Percentiles rank a stretch among this genome's conserved stretches.
Evolutionary conservation across 2,329 filamentous ascomycete genomes (phyloP).

Genomic region (Xylaria multiplex): DNA sequence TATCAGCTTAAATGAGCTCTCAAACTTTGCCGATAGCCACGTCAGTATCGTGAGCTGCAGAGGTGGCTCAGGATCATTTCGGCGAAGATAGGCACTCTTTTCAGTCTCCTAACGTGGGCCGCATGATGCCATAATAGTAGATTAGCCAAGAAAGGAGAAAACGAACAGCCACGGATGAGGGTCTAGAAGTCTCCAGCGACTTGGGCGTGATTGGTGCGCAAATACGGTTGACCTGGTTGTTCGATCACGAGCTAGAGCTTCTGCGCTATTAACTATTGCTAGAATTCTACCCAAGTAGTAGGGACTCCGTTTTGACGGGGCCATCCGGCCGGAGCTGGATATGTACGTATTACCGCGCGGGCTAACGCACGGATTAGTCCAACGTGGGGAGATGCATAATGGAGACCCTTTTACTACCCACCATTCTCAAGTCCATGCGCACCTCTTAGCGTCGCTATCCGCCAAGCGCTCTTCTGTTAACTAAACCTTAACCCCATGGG

Average conservation of each 20-base stretch:
- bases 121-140: conserved; percentile 1
- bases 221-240: neutral
- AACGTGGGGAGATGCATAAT: neutral
- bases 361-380: neutral
- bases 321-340: neutral
- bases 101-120: neutral
- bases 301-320: neutral
- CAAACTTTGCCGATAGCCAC: neutral
- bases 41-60: neutral
- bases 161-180: neutral
- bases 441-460: neutral
- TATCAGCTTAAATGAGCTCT: no score
- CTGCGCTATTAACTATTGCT: neutral
- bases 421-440: conserved; percentile 7
- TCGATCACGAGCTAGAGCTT: neutral
- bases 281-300: neutral
- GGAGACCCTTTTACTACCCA: neutral
- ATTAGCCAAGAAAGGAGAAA: neutral
- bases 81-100: neutral
- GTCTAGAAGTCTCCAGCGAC: neutral
- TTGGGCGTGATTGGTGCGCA: conserved; percentile 7
- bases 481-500: conserved; percentile 15
- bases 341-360: conserved; percentile 5
- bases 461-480: neutral
- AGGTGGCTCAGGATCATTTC: neutral